Percentiles rank a stretch among this genome's conserved stretches.
Conservation (phyloP, 495 filamentous ascomycete genomes). For the Chaetomium cochliodes region DNA sequence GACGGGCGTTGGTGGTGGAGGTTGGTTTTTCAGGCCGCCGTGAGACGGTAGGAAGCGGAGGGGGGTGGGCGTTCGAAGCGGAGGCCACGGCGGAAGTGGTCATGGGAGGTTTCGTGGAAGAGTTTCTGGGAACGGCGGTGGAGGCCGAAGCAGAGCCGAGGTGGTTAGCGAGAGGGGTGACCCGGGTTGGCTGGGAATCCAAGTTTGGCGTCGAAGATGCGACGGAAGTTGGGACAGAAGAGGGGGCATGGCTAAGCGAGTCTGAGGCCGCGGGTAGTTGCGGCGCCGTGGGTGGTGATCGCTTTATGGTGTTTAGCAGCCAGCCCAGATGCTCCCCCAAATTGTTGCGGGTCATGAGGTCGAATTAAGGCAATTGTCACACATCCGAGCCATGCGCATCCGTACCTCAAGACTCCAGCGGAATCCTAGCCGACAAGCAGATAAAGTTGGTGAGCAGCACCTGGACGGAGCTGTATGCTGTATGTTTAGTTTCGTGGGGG, state of each 20-base stretch:
- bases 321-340: conserved; percentile 27
- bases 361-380: conserved; percentile 40
- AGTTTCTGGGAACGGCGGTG: too few relatives aligned
- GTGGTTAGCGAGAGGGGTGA: neutral
- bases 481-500: conserved; percentile 27
- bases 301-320: conserved; percentile 37
- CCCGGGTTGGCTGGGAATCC: neutral
- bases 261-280: conserved; percentile 32
- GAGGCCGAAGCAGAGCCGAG: too few relatives aligned
- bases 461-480: conserved; percentile 8
- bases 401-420: conserved; percentile 25
- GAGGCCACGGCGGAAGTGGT: too few relatives aligned
- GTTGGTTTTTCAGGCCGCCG: too few relatives aligned
- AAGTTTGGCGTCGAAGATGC: conserved; percentile 6
- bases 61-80: too few relatives aligned
- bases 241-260: conserved; percentile 20
- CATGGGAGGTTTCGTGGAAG: too few relatives aligned
- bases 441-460: conserved; percentile 4
- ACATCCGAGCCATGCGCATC: conserved; percentile 34
- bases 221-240: conserved; percentile 12
- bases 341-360: conserved; percentile 61
- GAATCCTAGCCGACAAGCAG: conserved; percentile 3
- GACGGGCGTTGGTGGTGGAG: too few relatives aligned
- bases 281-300: conserved; percentile 36
- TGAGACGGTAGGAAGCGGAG: too few relatives aligned